These are phyloP conservation scores for Fusarium sp. DNA, from an alignment of 2,329 filamentous ascomycete genomes.

Conservation along the genomic window DNA sequence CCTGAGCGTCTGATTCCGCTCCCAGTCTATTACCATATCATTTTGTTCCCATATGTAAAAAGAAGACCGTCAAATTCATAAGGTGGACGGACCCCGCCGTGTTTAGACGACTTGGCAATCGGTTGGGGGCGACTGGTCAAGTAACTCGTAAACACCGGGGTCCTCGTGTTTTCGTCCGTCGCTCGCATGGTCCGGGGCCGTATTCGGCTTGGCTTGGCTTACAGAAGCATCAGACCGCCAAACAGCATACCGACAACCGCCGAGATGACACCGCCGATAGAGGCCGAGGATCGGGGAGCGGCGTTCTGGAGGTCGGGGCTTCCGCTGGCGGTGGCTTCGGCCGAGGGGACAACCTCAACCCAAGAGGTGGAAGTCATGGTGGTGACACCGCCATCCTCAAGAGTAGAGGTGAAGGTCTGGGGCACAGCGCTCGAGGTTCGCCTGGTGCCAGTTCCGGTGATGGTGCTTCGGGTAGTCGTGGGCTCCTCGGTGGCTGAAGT, in stretches of 20 bases:
- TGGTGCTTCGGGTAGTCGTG: constrained; percentile 44
- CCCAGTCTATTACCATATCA: constrained; percentile 39
- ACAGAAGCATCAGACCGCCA: constrained; percentile 47
- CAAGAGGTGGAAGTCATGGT: constrained; percentile 63
- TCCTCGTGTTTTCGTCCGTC: constrained; percentile 1
- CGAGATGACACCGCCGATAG: constrained; percentile 40
- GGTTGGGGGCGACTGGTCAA: neutral
- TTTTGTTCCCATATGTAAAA: constrained; percentile 34
- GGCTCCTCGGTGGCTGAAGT: constrained; percentile 37
- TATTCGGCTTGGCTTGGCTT: constrained; percentile 23
- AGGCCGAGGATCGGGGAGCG: constrained; percentile 43
- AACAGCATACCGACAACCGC: constrained; percentile 46
- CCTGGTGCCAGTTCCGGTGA: constrained; percentile 50
- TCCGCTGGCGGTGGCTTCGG: constrained; percentile 42
- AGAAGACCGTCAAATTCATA: constrained; percentile 45
- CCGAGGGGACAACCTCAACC: constrained; percentile 58
- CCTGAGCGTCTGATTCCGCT: constrained; percentile 35
- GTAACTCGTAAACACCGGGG: constrained; percentile 13
- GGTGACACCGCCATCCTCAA: constrained; percentile 58
- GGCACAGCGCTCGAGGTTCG: constrained; percentile 53
- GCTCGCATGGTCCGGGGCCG: neutral
- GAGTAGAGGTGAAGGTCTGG: constrained; percentile 60
- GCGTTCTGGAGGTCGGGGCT: constrained; percentile 55
- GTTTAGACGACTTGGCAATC: constrained; percentile 7
- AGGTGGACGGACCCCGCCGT: constrained; percentile 33